Conservation (phyloP, 305 asterid genomes). For the Fraxinus sp. region DNA sequence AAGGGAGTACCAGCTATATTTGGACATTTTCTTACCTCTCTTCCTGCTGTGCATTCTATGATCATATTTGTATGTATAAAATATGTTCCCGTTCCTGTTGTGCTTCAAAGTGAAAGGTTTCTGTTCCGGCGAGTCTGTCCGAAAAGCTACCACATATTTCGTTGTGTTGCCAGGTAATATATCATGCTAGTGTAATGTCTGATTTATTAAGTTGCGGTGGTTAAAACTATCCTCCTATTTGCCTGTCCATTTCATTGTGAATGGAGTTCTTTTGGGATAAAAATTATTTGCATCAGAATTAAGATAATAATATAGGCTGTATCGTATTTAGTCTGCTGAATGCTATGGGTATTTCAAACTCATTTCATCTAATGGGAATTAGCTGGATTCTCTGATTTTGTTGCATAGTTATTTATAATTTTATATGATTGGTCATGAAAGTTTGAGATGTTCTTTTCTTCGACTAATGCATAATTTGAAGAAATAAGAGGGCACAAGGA, state of each 20-base stretch:
- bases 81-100: conserved; percentile 91
- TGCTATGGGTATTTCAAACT: conserved; percentile 2
- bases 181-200: conserved; percentile 5
- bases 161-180: conserved; percentile 93
- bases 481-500: not conserved
- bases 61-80: conserved; percentile 92
- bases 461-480: not conserved
- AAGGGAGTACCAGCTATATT: conserved; percentile 96
- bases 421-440: not conserved
- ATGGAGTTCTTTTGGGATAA: not conserved
- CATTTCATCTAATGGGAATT: not conserved
- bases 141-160: conserved; percentile 90
- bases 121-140: conserved; percentile 94
- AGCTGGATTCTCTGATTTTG: conserved; percentile 10
- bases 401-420: conserved; percentile 2
- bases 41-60: conserved; percentile 99
- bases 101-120: conserved; percentile 91
- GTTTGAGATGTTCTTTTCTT: not conserved
- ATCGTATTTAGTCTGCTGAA: not conserved
- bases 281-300: not conserved
- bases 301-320: not conserved
- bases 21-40: conserved; percentile 91
- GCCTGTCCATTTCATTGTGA: conserved; percentile 21
- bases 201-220: not conserved
- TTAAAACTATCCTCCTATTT: conserved; percentile 16